Evolutionary conservation across 1,139 yeast species (phyloP).

Genomic region (Debaryomyces singareniensis): DNA sequence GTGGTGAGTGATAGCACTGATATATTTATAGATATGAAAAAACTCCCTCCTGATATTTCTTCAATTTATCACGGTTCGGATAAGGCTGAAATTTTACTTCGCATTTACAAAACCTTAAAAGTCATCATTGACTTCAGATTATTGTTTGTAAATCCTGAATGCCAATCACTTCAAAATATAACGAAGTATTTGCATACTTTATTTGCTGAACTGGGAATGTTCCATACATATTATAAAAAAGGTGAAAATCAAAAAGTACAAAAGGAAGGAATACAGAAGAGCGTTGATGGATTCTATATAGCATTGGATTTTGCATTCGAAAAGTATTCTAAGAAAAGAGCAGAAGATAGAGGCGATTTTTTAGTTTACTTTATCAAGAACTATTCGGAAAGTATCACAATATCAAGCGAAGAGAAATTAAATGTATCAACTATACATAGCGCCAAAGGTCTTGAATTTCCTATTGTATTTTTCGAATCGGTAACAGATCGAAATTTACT

Average conservation of each 20-base stretch:
- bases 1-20: no score
- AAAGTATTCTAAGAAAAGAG: conserved; percentile 9
- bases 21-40: background rate
- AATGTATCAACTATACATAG: conserved; percentile 63
- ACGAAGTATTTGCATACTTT: conserved; percentile 10
- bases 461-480: conserved; percentile 48
- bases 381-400: conserved; percentile 38
- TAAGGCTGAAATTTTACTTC: conserved; percentile 1
- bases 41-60: background rate
- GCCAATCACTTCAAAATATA: conserved; percentile 1
- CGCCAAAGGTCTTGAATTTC: conserved; percentile 68
- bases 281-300: conserved; percentile 20
- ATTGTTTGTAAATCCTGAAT: background rate
- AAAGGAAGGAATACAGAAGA: no score
- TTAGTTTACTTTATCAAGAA: conserved; percentile 36
- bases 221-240: conserved; percentile 6
- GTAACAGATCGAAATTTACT: conserved; percentile 23
- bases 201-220: conserved; percentile 14
- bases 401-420: conserved; percentile 22
- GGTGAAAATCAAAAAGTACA: conserved; percentile 10
- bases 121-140: background rate
- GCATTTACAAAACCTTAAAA: conserved; percentile 1
- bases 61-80: conserved; percentile 2
- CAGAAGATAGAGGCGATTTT: conserved; percentile 15
- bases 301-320: conserved; percentile 19